Evolutionary conservation across 192 early-diverging fungal species (phyloP).

Genomic region (Backusella australiensis): DNA sequence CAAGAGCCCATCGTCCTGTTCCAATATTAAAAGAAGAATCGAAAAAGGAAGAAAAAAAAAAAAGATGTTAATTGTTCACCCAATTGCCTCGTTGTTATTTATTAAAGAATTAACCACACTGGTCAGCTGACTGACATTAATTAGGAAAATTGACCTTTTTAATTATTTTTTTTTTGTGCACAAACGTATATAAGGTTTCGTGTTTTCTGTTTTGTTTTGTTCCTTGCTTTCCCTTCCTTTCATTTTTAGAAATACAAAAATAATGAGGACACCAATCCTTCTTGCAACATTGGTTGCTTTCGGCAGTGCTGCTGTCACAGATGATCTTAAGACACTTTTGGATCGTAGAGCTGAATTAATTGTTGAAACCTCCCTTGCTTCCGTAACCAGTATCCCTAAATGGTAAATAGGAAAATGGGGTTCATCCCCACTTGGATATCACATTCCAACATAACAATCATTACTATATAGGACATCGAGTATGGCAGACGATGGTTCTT

Average conservation of each 20-base stretch:
- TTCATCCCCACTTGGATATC: background rate
- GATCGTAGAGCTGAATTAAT: background rate
- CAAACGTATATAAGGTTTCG: background rate
- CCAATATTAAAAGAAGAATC: background rate
- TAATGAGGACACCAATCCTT: background rate
- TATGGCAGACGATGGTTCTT: conserved; percentile 10
- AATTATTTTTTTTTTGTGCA: background rate
- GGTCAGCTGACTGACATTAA: background rate
- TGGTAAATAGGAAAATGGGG: background rate
- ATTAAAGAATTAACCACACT: background rate
- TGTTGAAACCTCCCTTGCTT: background rate
- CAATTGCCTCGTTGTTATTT: too few species aligned
- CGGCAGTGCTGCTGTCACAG: background rate
- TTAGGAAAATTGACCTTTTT: background rate
- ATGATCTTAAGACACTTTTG: background rate
- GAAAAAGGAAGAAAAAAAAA: too few species aligned
- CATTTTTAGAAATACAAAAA: background rate
- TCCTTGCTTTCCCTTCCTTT: background rate
- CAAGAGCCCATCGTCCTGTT: background rate
- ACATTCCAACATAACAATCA: background rate
- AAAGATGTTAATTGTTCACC: too few species aligned
- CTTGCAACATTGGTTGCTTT: background rate
- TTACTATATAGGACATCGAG: background rate
- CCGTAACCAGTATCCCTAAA: background rate
- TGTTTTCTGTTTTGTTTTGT: conserved; percentile 5